Evolutionary conservation across 208 protist genomes (phyloP), one percentile per base, ranked within the genome.

Genomic region (Acanthamoeba healyi): DNA sequence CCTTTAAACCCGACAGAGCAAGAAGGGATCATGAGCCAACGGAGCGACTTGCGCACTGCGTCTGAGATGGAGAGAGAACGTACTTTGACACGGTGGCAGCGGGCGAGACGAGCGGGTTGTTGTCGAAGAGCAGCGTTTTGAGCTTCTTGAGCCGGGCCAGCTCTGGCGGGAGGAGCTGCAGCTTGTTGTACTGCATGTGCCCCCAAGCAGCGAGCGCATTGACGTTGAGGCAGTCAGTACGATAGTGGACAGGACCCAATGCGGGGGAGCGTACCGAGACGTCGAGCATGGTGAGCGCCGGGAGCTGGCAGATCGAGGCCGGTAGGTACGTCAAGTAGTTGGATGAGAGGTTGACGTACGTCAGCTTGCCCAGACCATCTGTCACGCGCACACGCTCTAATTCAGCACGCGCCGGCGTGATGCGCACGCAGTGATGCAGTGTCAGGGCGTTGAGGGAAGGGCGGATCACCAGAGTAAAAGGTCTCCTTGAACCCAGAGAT

Each of bases 131-230:
- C 86, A 92, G 38, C 26, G 58, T 92, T 32, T 74, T 70, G n/a
- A 92, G 36, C 4, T 74, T 70, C 29, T 22, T 70, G 15, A 92
- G 6, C 38, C 44, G 32, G 19, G 44, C 86, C 26, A 92, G 9
- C 29, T 92, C 86, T 4, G 61, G 58, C 38, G 86, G 86, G 15
- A 92, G 86, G 7, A 92, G 49, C 38, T 54, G 38, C 26, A 92
- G 49, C 36, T 74, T 65, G n/a, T 92, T 92, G 86, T 92, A 24
- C 79, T 88, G 79, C 10, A 79, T 7, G n/a, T n/a, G n/a, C n/a
- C n/a, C n/a, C n/a, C n/a, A n/a, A n/a, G n/a, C n/a, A n/a, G n/a
- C n/a, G n/a, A n/a, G n/a, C n/a, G n/a, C n/a, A n/a, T n/a, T n/a
- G n/a, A n/a, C n/a, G n/a, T n/a, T n/a, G n/a, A n/a, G n/a, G n/a